These are phyloP conservation scores for Podospora pseudocomata DNA, from an alignment of 495 filamentous ascomycete species.

Conservation along the genomic window DNA sequence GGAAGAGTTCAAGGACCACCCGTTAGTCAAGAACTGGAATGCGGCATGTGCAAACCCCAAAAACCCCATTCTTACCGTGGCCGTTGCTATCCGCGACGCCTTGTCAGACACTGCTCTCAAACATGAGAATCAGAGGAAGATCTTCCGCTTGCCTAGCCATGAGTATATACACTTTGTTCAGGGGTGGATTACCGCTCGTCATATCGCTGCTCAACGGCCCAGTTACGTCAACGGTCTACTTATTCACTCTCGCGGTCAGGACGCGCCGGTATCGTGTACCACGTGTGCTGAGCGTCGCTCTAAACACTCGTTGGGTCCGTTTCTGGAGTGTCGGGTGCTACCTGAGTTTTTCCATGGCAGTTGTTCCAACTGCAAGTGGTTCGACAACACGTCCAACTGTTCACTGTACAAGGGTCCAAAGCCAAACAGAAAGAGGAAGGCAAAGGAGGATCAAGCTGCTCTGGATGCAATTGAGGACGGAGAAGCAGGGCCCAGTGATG, in stretches of 20 bases:
- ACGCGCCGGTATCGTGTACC: conserved; percentile 23
- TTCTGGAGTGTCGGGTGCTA: conserved; percentile 28
- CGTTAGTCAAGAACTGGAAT: conserved; percentile 31
- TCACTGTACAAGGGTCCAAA: conserved; percentile 35
- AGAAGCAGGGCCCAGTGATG: not conserved
- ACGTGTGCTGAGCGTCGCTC: conserved; percentile 28
- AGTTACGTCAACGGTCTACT: conserved; percentile 37
- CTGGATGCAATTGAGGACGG: not conserved
- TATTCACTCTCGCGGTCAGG: conserved; percentile 34
- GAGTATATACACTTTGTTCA: conserved; percentile 34
- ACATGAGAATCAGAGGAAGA: conserved; percentile 31
- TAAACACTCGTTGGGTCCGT: conserved; percentile 32
- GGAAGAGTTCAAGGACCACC: conserved; percentile 29
- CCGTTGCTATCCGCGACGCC: conserved; percentile 29
- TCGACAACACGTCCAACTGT: conserved; percentile 34
- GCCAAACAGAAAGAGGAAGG: conserved; percentile 36
- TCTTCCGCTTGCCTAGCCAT: conserved; percentile 30
- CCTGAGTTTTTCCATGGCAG: conserved; percentile 32
- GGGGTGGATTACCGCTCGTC: conserved; percentile 36
- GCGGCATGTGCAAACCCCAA: conserved; percentile 23
- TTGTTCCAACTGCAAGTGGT: conserved; percentile 41
- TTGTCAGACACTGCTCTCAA: conserved; percentile 27
- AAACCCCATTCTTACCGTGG: conserved; percentile 19
- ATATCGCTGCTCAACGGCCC: conserved; percentile 34
- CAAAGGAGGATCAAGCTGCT: conserved; percentile 18